These are phyloP conservation scores for Raffaelea deltoideospora DNA, from an alignment of 2,329 filamentous ascomycete genomes.

Conservation along the genomic window DNA sequence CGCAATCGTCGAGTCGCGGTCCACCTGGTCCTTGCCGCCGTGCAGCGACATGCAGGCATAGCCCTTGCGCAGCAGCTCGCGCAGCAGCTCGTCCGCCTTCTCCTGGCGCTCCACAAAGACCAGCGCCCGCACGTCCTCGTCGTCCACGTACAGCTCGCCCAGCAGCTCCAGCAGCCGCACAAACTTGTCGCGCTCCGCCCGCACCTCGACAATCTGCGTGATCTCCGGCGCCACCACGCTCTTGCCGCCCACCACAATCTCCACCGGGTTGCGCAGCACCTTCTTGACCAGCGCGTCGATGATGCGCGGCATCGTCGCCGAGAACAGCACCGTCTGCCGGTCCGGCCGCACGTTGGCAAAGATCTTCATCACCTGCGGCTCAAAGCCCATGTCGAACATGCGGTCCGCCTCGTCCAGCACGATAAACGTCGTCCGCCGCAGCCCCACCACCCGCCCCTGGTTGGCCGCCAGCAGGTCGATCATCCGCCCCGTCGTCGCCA, in stretches of 20 bases:
- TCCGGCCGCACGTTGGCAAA: conserved; percentile 83
- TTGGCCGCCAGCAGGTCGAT: conserved; percentile 92
- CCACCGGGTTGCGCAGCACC: conserved; percentile 67
- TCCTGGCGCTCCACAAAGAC: conserved; percentile 91
- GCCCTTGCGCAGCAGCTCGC: conserved; percentile 66
- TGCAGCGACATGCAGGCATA: conserved; percentile 91
- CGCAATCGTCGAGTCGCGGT: conserved; percentile 79
- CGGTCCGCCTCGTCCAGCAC: conserved; percentile 95
- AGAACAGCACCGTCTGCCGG: conserved; percentile 88
- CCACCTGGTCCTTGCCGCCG: conserved; percentile 84
- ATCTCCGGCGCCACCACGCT: conserved; percentile 85
- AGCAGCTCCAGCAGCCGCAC: conserved; percentile 70
- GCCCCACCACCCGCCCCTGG: conserved; percentile 82
- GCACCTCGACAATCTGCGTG: conserved; percentile 80
- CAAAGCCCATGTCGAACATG: conserved; percentile 99
- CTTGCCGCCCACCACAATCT: conserved; percentile 82
- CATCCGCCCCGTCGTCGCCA: conserved; percentile 88
- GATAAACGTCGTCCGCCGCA: conserved; percentile 79
- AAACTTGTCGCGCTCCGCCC: conserved; percentile 72
- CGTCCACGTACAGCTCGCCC: conserved; percentile 69
- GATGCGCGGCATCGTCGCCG: conserved; percentile 85
- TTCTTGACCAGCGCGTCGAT: conserved; percentile 88
- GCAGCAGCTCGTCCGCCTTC: conserved; percentile 66
- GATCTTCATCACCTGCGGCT: conserved; percentile 95
- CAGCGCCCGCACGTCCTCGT: conserved; percentile 79